phyloP scores from a whole-genome alignment of 2,329 filamentous ascomycete genomes.

The Fusarium chlamydosporum region DNA sequence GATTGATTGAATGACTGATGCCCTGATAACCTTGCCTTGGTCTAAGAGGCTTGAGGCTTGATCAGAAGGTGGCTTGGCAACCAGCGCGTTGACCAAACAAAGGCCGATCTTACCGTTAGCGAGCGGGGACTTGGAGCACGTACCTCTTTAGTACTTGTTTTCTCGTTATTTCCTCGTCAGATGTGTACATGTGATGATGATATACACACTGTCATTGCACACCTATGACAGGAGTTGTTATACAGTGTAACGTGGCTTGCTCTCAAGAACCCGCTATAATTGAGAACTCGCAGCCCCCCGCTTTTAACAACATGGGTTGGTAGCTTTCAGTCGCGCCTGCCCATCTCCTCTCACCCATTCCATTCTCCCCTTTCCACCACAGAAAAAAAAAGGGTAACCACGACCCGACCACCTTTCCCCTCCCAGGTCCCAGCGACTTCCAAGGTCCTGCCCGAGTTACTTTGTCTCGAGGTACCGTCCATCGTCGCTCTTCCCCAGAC shows the following conservation, averaged over 20 bases:
- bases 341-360: constrained; percentile 51
- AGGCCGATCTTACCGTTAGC: constrained; percentile 16
- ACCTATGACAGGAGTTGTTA: fast-evolving
- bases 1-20: constrained; percentile 35
- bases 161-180: constrained; percentile 36
- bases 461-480: constrained; percentile 59
- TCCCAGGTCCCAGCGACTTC: constrained; percentile 53
- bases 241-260: constrained; percentile 8
- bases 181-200: constrained; percentile 11
- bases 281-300: constrained; percentile 28
- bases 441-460: constrained; percentile 57
- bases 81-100: constrained; percentile 32
- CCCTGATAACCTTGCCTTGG: constrained; percentile 23
- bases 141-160: constrained; percentile 47
- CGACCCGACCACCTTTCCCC: constrained; percentile 53
- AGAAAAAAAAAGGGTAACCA: constrained; percentile 54
- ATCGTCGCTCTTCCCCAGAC: constrained; percentile 48
- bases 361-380: constrained; percentile 52
- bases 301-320: constrained; percentile 39
- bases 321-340: constrained; percentile 50
- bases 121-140: constrained; percentile 35
- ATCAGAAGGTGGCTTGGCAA: constrained; percentile 41
- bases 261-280: constrained; percentile 8
- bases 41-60: constrained; percentile 33
- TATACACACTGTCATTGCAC: constrained; percentile 14